phyloP scores from a whole-genome alignment of 2,329 filamentous ascomycete species.

The Monosporascus sp. region DNA sequence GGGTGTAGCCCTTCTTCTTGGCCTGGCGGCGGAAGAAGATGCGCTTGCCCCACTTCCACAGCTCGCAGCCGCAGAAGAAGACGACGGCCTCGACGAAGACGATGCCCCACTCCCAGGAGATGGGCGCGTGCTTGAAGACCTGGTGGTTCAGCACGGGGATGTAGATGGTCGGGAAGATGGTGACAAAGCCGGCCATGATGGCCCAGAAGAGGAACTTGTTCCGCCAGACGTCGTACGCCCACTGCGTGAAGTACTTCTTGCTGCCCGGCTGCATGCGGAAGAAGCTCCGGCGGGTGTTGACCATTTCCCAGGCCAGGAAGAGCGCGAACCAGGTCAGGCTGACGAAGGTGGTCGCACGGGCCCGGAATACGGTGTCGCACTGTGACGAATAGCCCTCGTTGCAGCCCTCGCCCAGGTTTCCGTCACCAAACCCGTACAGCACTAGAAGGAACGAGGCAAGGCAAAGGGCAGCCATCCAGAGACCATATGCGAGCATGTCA shows the following conservation, averaged over 20 bases:
- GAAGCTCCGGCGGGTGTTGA: constrained; percentile 66
- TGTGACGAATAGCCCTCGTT: constrained; percentile 49
- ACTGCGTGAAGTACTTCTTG: constrained; percentile 58
- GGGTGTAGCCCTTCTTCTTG: constrained; percentile 5
- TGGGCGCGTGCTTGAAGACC: constrained; percentile 56
- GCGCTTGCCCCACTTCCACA: neutral
- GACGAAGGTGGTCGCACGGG: constrained; percentile 67
- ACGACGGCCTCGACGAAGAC: constrained; percentile 40
- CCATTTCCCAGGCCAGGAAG: constrained; percentile 75
- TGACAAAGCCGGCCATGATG: constrained; percentile 43
- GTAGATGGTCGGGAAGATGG: constrained; percentile 49
- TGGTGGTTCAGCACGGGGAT: constrained; percentile 54
- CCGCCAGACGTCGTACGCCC: constrained; percentile 62
- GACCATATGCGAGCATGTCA: constrained; percentile 63
- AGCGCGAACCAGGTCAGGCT: constrained; percentile 72
- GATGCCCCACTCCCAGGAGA: constrained; percentile 59
- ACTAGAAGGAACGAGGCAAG: constrained; percentile 59
- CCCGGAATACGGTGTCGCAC: constrained; percentile 63
- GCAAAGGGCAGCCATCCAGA: constrained; percentile 63
- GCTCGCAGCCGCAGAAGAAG: neutral
- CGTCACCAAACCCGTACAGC: constrained; percentile 54
- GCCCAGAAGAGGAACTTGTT: constrained; percentile 69
- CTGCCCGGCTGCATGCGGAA: constrained; percentile 66
- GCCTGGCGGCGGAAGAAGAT: too few species aligned
- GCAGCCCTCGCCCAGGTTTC: constrained; percentile 52